Conservation (phyloP, 805 yeast genomes). For the Candida ipomoeae region DNA sequence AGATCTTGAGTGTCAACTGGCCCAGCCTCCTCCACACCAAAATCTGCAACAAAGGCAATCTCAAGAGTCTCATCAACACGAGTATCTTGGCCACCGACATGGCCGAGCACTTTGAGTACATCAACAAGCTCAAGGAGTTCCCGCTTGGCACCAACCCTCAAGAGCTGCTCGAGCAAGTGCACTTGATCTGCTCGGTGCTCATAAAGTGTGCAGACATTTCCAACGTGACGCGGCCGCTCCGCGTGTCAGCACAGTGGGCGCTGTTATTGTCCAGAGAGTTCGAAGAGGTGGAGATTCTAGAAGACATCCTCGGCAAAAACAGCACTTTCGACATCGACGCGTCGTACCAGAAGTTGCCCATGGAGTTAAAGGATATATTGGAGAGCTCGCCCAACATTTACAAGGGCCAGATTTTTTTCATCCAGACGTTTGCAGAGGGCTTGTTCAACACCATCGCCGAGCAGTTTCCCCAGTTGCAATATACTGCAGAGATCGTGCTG, state of each 20-base stretch:
- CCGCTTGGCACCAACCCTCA: conserved; percentile 20
- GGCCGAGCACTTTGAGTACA: conserved; percentile 80
- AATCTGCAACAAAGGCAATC: conserved; percentile 21
- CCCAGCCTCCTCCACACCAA: conserved; percentile 26
- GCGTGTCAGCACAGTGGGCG: conserved; percentile 84
- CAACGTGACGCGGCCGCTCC: conserved; percentile 79
- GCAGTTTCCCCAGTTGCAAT: conserved; percentile 57
- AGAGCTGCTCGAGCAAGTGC: conserved; percentile 23
- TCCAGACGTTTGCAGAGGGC: conserved; percentile 72
- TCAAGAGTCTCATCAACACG: conserved; percentile 30
- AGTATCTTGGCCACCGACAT: conserved; percentile 70
- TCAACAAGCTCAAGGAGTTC: conserved; percentile 44
- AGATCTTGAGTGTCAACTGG: conserved; percentile 33
- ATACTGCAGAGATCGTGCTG: conserved; percentile 49
- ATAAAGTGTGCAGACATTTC: conserved; percentile 95
- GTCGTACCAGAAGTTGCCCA: conserved; percentile 36
- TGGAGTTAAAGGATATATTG: conserved; percentile 41
- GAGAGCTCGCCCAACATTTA: conserved; percentile 47
- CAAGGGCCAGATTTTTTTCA: conserved; percentile 78
- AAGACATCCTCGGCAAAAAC: conserved; percentile 21
- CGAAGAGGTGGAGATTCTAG: conserved; percentile 57
- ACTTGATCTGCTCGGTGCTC: conserved; percentile 59
- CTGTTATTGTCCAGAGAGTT: conserved; percentile 73
- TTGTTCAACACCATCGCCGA: conserved; percentile 64
- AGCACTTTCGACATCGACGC: conserved; percentile 11